phyloP scores from a whole-genome alignment of 345 rosid genomes.

The Draba incana region DNA sequence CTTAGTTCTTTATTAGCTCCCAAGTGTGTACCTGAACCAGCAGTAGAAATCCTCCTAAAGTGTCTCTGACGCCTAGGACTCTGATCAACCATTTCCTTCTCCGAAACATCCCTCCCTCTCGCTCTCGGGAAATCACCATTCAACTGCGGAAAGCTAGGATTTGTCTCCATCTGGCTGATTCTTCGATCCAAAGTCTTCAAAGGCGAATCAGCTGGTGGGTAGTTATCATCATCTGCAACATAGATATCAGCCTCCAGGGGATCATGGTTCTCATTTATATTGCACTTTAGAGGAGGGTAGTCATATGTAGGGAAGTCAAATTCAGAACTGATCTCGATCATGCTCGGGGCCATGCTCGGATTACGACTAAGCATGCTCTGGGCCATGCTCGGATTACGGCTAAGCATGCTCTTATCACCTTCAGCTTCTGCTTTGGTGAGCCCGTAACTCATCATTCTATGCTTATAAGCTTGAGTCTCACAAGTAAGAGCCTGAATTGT shows the following conservation, averaged over 20 bases:
- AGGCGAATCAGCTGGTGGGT: slow-evolving; percentile 76
- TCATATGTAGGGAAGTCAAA: slow-evolving; percentile 53
- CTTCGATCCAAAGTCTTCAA: slow-evolving; percentile 75
- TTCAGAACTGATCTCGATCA: slow-evolving; percentile 47
- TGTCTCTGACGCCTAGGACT: slow-evolving; percentile 71
- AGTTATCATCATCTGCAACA: slow-evolving; percentile 72
- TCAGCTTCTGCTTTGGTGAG: slow-evolving; percentile 79
- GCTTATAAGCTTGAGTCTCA: slow-evolving; percentile 91
- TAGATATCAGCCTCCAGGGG: slow-evolving; percentile 57
- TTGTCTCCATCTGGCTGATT: slow-evolving; percentile 75
- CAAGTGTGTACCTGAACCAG: slow-evolving; percentile 53
- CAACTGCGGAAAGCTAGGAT: slow-evolving; percentile 51
- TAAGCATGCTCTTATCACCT: slow-evolving; percentile 48
- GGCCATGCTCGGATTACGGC: slow-evolving; percentile 48
- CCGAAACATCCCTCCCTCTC: slow-evolving; percentile 55
- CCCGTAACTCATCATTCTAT: slow-evolving; percentile 93
- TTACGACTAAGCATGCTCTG: slow-evolving; percentile 42
- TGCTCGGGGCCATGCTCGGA: slow-evolving; percentile 49
- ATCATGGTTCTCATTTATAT: slow-evolving; percentile 55
- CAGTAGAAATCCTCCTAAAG: slow-evolving; percentile 55
- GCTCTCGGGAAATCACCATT: slow-evolving; percentile 51
- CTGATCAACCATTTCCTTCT: slow-evolving; percentile 70
- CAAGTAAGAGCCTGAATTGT: slow-evolving; percentile 71
- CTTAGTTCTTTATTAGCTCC: slow-evolving; percentile 52
- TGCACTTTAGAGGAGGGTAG: slow-evolving; percentile 91